Evolutionary conservation across 805 yeast genomes (phyloP).

Genomic region (Candida ipomoeae): DNA sequence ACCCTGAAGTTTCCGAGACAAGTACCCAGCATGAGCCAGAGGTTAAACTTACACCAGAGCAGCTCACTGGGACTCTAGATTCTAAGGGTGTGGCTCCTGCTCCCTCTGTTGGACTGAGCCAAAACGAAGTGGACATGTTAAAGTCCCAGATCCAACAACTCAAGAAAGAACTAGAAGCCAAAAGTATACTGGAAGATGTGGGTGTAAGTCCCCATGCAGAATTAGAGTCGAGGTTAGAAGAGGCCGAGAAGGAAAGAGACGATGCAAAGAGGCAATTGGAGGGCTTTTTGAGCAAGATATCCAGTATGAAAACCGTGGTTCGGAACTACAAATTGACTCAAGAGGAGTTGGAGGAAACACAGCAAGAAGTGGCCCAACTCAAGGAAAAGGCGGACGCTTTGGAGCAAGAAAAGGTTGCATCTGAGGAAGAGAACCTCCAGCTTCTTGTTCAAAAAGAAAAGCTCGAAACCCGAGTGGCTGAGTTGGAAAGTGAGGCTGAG

Average conservation of each 20-base stretch:
- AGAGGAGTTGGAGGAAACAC: slow-evolving; percentile 47
- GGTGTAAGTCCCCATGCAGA: background rate
- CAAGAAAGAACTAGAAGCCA: slow-evolving; percentile 3
- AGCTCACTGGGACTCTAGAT: background rate
- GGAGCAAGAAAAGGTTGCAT: slow-evolving; percentile 27
- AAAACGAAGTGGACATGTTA: background rate
- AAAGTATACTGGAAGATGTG: background rate
- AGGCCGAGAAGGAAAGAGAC: slow-evolving; percentile 44
- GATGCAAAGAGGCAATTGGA: slow-evolving; percentile 58
- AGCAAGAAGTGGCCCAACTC: slow-evolving; percentile 6
- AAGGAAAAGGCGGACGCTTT: slow-evolving; percentile 21
- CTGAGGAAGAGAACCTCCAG: slow-evolving; percentile 4
- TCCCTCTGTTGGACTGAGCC: background rate
- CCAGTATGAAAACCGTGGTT: slow-evolving; percentile 72
- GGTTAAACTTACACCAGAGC: too few relatives aligned
- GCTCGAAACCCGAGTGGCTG: slow-evolving; percentile 39
- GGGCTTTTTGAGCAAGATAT: slow-evolving; percentile 54
- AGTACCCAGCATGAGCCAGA: background rate
- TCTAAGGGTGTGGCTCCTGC: background rate
- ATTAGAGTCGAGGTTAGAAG: slow-evolving; percentile 7
- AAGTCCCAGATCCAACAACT: slow-evolving; percentile 3
- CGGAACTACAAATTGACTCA: slow-evolving; percentile 70
- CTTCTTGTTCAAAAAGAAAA: slow-evolving; percentile 36
- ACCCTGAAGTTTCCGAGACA: background rate
- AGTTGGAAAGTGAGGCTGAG: slow-evolving; percentile 8